Conservation (phyloP, 257 asterid species). For the Plantago ovata region DNA sequence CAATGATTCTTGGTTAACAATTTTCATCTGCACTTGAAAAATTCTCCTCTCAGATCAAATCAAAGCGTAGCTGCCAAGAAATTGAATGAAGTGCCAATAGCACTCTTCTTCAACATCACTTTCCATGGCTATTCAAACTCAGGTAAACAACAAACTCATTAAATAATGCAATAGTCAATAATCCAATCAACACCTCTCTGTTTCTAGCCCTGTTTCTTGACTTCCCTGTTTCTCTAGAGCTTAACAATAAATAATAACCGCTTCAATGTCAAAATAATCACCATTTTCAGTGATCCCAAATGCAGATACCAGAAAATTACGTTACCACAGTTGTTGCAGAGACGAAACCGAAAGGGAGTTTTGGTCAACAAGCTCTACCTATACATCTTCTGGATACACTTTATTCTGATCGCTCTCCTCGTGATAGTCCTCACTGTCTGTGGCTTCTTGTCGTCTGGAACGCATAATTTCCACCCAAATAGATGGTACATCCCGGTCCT, state of each 20-base stretch:
- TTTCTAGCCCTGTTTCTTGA: too few relatives aligned
- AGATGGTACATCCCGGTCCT: slow-evolving; percentile 39
- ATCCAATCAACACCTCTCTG: not conserved
- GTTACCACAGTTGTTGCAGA: slow-evolving; percentile 9
- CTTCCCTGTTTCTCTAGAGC: too few relatives aligned
- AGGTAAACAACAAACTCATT: not conserved
- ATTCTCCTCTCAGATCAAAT: not conserved
- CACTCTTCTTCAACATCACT: slow-evolving; percentile 1
- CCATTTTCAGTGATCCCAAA: not conserved
- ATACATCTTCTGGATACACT: slow-evolving; percentile 36
- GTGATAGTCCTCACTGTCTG: slow-evolving; percentile 34
- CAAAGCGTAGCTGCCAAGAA: slow-evolving; percentile 20
- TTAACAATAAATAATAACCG: not conserved
- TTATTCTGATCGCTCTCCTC: slow-evolving; percentile 29
- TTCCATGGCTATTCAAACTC: slow-evolving; percentile 1
- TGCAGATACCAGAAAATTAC: slow-evolving; percentile 23
- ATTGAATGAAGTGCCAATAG: slow-evolving; percentile 19
- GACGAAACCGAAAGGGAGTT: slow-evolving; percentile 34
- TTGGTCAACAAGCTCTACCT: slow-evolving; percentile 30
- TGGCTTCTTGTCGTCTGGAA: slow-evolving; percentile 24
- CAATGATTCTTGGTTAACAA: not conserved
- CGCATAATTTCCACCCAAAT: slow-evolving; percentile 26
- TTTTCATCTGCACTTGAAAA: slow-evolving; percentile 17
- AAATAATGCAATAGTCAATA: not conserved
- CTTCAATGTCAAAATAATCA: not conserved